Percentiles rank a stretch among this genome's conserved stretches.
Conservation (phyloP, 176 grass and related monocot genomes). For the Triticum aestivum region IWGSC_CS_RefSeq_v2.1 NC_057805.1:57440245-57440744, state of each 20-base stretch:
- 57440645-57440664: slow-evolving; percentile 1
- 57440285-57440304: too few species aligned
- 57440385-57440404: too few species aligned
- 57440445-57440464: too few species aligned
- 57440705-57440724: background rate
- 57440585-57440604: slow-evolving; percentile 41
- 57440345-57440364: too few species aligned
- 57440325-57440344: too few species aligned
- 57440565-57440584: slow-evolving; percentile 48
- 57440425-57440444: too few species aligned
- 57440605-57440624: slow-evolving; percentile 33
- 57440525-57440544: background rate
- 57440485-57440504: background rate
- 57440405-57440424: too few species aligned
- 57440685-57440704: slow-evolving; percentile 8
- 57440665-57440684: background rate
- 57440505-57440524: background rate
- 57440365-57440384: too few species aligned
- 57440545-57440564: background rate
- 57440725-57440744: slow-evolving; percentile 21
- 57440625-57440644: background rate
- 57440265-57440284: too few species aligned
- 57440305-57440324: too few species aligned
- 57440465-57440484: too few species aligned
- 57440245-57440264: too few species aligned